phyloP scores from a whole-genome alignment of 1,284 basidiomycete species.

The Rhodotorula sp. region DNA sequence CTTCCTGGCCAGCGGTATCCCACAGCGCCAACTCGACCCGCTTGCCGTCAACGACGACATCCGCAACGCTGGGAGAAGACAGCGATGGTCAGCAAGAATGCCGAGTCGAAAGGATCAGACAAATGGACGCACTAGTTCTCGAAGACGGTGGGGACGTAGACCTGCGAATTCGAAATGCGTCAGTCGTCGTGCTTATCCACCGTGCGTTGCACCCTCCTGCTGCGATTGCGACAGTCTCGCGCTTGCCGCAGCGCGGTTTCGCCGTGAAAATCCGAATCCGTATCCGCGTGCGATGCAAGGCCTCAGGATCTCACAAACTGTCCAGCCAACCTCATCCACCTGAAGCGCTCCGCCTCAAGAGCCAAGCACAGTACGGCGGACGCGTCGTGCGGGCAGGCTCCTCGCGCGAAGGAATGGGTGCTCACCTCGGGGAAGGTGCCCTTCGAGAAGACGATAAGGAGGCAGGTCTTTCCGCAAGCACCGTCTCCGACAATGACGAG shows the following conservation, averaged over 20 bases:
- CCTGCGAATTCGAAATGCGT: slow-evolving; percentile 54
- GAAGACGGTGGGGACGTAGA: slow-evolving; percentile 96
- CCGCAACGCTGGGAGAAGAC: slow-evolving; percentile 60
- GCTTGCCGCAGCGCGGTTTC: neutral
- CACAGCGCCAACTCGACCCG: slow-evolving; percentile 90
- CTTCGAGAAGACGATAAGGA: slow-evolving; percentile 92
- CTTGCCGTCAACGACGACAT: slow-evolving; percentile 83
- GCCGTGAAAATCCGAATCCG: neutral
- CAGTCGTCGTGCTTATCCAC: too few species aligned
- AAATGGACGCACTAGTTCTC: slow-evolving; percentile 61
- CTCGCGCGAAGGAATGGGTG: neutral
- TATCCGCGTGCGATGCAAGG: neutral
- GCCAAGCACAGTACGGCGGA: neutral
- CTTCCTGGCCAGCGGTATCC: slow-evolving; percentile 98
- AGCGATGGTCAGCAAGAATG: neutral
- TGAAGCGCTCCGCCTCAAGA: neutral
- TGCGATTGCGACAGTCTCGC: neutral
- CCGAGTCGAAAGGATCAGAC: neutral
- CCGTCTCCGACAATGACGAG: slow-evolving; percentile 45
- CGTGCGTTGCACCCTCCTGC: too few species aligned
- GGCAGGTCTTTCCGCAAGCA: slow-evolving; percentile 68
- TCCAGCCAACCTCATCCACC: neutral
- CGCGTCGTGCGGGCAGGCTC: neutral
- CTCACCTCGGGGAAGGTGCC: slow-evolving; percentile 93
- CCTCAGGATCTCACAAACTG: neutral